Base-by-base conservation (phyloP, 2,329 filamentous ascomycete species). In the Exophiala mesophila region DNA sequence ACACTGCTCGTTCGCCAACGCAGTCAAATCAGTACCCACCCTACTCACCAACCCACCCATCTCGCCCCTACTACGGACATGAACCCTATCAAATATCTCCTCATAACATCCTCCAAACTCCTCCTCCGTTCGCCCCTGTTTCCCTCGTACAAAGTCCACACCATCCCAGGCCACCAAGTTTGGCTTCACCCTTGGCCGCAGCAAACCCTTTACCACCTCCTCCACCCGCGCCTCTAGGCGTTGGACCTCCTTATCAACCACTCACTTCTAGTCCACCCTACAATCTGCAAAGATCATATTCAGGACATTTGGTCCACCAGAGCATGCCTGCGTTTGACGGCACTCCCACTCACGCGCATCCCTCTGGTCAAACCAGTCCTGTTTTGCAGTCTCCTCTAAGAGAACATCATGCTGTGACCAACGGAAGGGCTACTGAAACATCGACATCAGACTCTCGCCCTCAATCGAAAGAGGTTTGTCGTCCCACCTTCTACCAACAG, bases 1-100 rank as follows among this genome's bases (percentile, higher is more conserved):
- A 65, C 53, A 63, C 64, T 54, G 59, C 63, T 45, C 66, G 66
- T 54, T 70, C 67, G 53, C 66, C 67, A 43, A 64, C 66, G 44
- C 65, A 68, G 54, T 65, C 67, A 54, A 57, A 60, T 41, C 66
- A 61, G 54, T 58, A 63, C 46, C 58, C 58, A 43, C 69, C 68
- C 52, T 68, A 66, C 31, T 66, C 67, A 36, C 62, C 66, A 32
- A 63, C 57, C 49, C 66, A 68, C 32, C 56, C 62, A 24, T 68
- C 61, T 52, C 70, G 67, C 47, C 55, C 67, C 29, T 66, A 56
- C 55, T 67, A 64, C 58, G 64, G 68, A 21, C 63, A 64, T 44
- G 68, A 68, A 39, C 63, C 64, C 30, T 62, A 60, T 26, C 45
- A 50, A 44, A 44, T 47, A 37, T 44, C 51, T 30, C 41, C 49